Percentiles rank a stretch among this genome's conserved stretches.
Conservation (phyloP, 2,329 filamentous ascomycete genomes). For the Colletotrichum costaricense region DNA sequence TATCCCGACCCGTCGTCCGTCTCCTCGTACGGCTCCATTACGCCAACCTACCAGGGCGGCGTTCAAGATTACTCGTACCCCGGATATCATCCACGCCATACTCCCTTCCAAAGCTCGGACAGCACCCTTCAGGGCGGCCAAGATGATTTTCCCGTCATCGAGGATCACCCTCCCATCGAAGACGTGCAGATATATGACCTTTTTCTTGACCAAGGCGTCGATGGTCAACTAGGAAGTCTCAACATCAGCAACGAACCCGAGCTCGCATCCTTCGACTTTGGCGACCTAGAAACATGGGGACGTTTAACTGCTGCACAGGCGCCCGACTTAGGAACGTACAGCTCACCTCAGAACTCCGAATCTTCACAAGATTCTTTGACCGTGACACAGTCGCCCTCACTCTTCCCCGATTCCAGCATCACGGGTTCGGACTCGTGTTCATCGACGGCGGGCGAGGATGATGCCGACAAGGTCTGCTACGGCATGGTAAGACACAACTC, state of each 20-base stretch:
- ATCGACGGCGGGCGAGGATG: conserved; percentile 19
- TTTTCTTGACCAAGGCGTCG: not conserved
- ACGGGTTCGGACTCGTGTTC: conserved; percentile 21
- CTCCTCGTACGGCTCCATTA: conserved; percentile 25
- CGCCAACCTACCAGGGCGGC: conserved; percentile 28
- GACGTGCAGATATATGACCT: conserved; percentile 5
- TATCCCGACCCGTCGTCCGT: conserved; percentile 24
- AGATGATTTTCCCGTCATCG: not conserved
- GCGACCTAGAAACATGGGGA: conserved; percentile 3
- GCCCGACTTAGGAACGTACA: not conserved
- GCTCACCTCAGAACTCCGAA: not conserved
- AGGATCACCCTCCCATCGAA: not conserved
- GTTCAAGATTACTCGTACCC: conserved; percentile 16
- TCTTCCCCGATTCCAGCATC: conserved; percentile 7
- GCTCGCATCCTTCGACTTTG: not conserved
- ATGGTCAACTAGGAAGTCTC: not conserved
- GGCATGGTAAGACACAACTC: conserved; percentile 39
- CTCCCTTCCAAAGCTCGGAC: conserved; percentile 5
- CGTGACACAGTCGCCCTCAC: conserved; percentile 23
- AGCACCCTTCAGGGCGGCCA: not conserved
- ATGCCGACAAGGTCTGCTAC: conserved; percentile 40
- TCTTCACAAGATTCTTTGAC: conserved; percentile 20
- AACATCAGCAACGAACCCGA: not conserved
- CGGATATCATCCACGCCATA: conserved; percentile 12
- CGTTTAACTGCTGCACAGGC: not conserved